Base-by-base conservation (phyloP, 1,284 basidiomycete genomes). In the Irpex sp. region DNA sequence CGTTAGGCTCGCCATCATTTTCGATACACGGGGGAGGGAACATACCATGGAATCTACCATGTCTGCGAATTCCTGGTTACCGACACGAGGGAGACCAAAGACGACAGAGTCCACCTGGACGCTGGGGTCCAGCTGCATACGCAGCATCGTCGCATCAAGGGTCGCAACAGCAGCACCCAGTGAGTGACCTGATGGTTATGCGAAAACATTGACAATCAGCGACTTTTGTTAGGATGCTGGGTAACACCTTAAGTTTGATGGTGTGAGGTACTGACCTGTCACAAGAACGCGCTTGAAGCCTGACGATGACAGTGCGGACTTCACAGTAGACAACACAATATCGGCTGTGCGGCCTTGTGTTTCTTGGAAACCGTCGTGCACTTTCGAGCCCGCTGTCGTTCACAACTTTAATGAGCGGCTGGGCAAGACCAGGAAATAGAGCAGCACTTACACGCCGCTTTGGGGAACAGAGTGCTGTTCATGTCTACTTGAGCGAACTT, bases 301-400 rank as follows among this genome's bases (percentile, higher is more conserved):
- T 2, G 67, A 78, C n/a, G 65, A 70, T 2, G 68, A 61, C 15
- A 83, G 68, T 3, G 73, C 79, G 38, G 68, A 64, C 64, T 76
- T 66, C 7, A 82, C 80, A 19, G 76, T 76, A 0, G 75, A 69
- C 5, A 82, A 70, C 9, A 83, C 69, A 13, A 71, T 62, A 61
- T 79, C 77, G 0, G 81, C 78, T 0, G 80, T 80, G 26, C 81
- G 77, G 21, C 76, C 77, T 58, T 82, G 81, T 0, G 81, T 77
- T 34, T 77, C 62, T 57, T 80, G 77, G 76, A 83, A 83, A 5
- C 81, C 82, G 36, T 74, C 70, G 67, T 83, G 81, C 4, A 81
- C 78, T 63, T 75, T 40, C 3, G 71, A 71, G 59, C 70, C 69
- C 21, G 47, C 74, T 75, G 62, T 15, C 15, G 49, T 21, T 40